Percentiles rank a stretch among this genome's conserved stretches.
Evolutionary conservation across 129 eudicot genomes (phyloP).

Genomic region (Pittosporum tobira): DNA sequence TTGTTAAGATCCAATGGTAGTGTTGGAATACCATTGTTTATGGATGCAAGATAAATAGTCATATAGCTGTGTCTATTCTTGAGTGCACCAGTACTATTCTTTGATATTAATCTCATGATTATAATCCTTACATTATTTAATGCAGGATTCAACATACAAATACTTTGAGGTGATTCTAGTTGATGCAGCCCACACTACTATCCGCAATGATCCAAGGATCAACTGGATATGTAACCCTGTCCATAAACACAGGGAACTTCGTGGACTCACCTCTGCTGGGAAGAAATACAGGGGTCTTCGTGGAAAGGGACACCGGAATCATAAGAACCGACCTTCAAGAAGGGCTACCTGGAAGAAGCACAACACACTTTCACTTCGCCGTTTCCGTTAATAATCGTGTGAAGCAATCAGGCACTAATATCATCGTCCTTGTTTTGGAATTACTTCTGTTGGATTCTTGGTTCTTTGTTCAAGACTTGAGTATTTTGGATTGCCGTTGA

Average conservation of each 20-base stretch:
- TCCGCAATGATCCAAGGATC: constrained; percentile 70
- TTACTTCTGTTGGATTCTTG: neutral
- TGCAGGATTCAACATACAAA: constrained; percentile 72
- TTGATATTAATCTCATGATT: constrained; percentile 29
- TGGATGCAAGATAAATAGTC: too few relatives aligned
- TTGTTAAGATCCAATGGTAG: too few relatives aligned
- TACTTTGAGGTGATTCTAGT: constrained; percentile 68
- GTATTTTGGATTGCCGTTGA: too few relatives aligned
- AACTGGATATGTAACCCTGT: constrained; percentile 68
- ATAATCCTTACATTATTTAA: neutral
- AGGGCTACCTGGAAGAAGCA: constrained; percentile 92
- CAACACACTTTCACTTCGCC: constrained; percentile 50
- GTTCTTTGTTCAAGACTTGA: neutral
- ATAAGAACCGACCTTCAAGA: constrained; percentile 68
- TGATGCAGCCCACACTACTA: constrained; percentile 64
- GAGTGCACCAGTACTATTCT: too few relatives aligned
- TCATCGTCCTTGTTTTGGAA: constrained; percentile 1
- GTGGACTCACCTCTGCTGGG: constrained; percentile 79
- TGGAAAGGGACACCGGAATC: constrained; percentile 67
- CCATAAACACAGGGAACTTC: constrained; percentile 73
- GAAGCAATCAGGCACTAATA: neutral
- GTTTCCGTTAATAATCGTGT: neutral
- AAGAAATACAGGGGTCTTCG: constrained; percentile 84
- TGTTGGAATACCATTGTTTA: too few relatives aligned
- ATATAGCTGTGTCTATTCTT: too few relatives aligned